Conservation (phyloP, 2,329 filamentous ascomycete genomes). For the Graphilbum fragrans region DNA sequence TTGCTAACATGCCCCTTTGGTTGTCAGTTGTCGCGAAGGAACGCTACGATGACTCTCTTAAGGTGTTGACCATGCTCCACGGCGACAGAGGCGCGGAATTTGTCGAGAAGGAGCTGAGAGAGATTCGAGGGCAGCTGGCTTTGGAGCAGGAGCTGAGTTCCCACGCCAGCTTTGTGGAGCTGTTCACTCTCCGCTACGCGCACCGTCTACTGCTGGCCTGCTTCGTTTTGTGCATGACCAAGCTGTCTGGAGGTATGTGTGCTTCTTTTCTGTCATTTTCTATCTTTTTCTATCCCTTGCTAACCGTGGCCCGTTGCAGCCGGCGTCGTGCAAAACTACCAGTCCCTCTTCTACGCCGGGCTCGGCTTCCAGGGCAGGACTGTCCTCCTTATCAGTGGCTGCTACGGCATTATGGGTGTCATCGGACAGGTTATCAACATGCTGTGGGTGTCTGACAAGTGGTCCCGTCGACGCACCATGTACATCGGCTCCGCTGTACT, state of each 20-base stretch:
- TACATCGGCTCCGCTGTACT: neutral
- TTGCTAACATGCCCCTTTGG: neutral
- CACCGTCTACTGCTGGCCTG: conserved; percentile 16
- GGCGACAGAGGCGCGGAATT: conserved; percentile 13
- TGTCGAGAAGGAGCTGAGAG: conserved; percentile 11
- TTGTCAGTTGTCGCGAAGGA: conserved; percentile 10
- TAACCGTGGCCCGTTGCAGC: too few species aligned
- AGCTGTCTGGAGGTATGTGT: conserved; percentile 17
- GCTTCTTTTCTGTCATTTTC: too few species aligned
- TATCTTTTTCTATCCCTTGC: too few species aligned
- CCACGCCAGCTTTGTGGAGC: conserved; percentile 7
- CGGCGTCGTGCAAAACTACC: conserved; percentile 21
- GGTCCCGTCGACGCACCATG: conserved; percentile 12
- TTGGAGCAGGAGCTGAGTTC: conserved; percentile 10
- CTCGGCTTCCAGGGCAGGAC: conserved; percentile 34
- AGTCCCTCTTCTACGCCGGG: conserved; percentile 23
- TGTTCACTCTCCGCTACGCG: conserved; percentile 17
- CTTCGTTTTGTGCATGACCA: conserved; percentile 18
- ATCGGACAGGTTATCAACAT: conserved; percentile 18
- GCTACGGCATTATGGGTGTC: conserved; percentile 22
- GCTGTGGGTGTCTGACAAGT: conserved; percentile 16
- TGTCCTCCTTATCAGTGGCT: conserved; percentile 33
- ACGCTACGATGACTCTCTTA: conserved; percentile 14
- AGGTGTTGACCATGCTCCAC: conserved; percentile 13
- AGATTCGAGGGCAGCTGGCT: conserved; percentile 15